Base-by-base conservation (phyloP, 2,329 filamentous ascomycete genomes). In the Leptoxyphium fumago region DNA sequence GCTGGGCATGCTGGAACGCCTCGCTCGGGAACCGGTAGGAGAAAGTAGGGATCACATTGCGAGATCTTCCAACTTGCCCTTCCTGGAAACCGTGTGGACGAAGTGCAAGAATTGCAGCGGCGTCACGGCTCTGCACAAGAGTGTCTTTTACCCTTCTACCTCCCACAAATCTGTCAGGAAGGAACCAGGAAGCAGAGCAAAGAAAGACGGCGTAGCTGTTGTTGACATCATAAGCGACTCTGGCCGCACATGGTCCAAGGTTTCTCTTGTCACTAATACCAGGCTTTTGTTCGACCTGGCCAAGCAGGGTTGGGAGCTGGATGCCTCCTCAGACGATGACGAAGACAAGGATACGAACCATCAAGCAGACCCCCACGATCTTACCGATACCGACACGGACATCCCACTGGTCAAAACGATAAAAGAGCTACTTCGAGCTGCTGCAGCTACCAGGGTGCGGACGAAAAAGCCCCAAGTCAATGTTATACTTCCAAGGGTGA, bases 231-330 rank as follows among this genome's bases (percentile, higher is more conserved):
- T 84, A 21, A 70, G 75, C 1, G 66, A 75, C 45, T 70, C 75
- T 56, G 80, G 80, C 10, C 61, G 70, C 45, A 70, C 77, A 52
- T 84, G 80, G 80, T 71, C 79, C 43, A 82, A 82, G 57, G 73
- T 84, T 1, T 81, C 76, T 5, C 79, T 77, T 4, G 64, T 80
- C 18, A 79, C 75, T 1, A 73, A 80, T 50, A 75, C 70, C 46
- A 68, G 78, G 42, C 62, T 84, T 28, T 61, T 82, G 14, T 80
- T 79, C 55, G 80, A 84, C 51, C 69, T 83, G 49, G 80, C 80
- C 2, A 80, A 82, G 57, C 71, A 78, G 46, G 78, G 80, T 10
- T 81, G 77, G 72, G 73, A 76, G 50, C 65, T 63, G 14, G 71
- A 72, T 39, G 60, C 56, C 5, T 65, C 65, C 18, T 62, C 62